Evolutionary conservation across 179 eudicot genomes (phyloP).

Genomic region (Beta corolliflora): DNA sequence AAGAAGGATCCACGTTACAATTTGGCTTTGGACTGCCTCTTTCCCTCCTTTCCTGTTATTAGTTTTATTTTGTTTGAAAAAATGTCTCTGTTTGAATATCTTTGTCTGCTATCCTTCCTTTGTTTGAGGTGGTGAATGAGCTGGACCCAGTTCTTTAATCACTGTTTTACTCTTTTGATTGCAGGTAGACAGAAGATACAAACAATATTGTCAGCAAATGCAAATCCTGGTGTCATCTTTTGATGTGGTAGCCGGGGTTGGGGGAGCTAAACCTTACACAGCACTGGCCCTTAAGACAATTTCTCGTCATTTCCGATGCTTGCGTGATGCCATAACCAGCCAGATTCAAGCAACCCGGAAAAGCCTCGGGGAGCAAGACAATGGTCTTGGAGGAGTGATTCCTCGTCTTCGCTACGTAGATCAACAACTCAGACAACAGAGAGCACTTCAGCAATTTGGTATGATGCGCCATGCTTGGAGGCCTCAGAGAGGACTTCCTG

Average conservation of each 20-base stretch:
- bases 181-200: constrained; percentile 92
- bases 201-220: constrained; percentile 82
- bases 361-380: constrained; percentile 79
- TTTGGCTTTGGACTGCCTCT: no score
- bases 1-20: no score
- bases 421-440: constrained; percentile 84
- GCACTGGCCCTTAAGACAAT: constrained; percentile 80
- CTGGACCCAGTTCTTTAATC: not conserved
- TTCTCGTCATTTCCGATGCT: constrained; percentile 83
- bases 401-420: constrained; percentile 90
- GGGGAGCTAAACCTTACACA: constrained; percentile 81
- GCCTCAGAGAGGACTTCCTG: constrained; percentile 97
- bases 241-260: constrained; percentile 71
- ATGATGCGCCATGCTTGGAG: constrained; percentile 87
- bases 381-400: constrained; percentile 58
- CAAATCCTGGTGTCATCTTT: constrained; percentile 78
- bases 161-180: constrained; percentile 12
- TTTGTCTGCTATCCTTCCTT: not conserved
- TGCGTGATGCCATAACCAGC: constrained; percentile 67
- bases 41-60: no score
- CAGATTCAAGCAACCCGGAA: constrained; percentile 63
- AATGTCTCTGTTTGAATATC: not conserved
- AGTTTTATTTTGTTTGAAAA: no score
- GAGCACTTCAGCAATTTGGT: constrained; percentile 83
- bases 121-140: not conserved